Base-by-base conservation (phyloP, 75 land plant species). In the Sequoiadendron giganteum region DNA sequence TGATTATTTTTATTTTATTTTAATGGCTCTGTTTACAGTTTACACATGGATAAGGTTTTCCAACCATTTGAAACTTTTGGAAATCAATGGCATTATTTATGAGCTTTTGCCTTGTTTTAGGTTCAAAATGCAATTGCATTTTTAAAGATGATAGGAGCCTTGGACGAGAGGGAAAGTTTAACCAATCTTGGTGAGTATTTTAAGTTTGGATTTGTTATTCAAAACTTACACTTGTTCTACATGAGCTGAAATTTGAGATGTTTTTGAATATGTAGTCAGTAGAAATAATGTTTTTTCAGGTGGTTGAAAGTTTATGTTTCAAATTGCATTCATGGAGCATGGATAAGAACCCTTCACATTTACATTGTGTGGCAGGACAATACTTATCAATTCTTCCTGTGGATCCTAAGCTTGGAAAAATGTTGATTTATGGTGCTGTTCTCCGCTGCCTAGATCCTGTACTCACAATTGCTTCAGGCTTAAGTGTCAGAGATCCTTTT, bases 391-490 rank as follows among this genome's bases (percentile, higher is more conserved):
- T 93, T 85, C 95, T 98, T 89, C 99, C 99, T 30, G 96, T 98
- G 58, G 99, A 98, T 91, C 99, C 99, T 36, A 97, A 95, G 77
- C 95, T 98, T 78, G 99, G 99, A 16, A 98, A 98, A 90, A 98
- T 98, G 99, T 93, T 98, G 42, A 92, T 98, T 7, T 95, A 97
- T 97, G 99, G 97, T 55, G 91, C 97, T 40, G 90, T 97, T 28
- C 97, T 97, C 81, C 94, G 92, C 38, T 98, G 99, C 92, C 89
- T 98, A 86, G 99, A 97, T 88, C 99, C 99, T 72, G 87, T 95
- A 79, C 94, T 98, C 32, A 98, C 99, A 8, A 93, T 98, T 87
- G 99, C 95, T 10, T 92, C 99, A 73, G 99, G 95, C 18, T 91
- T 98, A 47, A 93, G 96, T 90, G 93, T 94, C 79, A 93, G 97